Conservation (phyloP, 352 stramenopile genomes). For the Pythium plurisporium region DNA sequence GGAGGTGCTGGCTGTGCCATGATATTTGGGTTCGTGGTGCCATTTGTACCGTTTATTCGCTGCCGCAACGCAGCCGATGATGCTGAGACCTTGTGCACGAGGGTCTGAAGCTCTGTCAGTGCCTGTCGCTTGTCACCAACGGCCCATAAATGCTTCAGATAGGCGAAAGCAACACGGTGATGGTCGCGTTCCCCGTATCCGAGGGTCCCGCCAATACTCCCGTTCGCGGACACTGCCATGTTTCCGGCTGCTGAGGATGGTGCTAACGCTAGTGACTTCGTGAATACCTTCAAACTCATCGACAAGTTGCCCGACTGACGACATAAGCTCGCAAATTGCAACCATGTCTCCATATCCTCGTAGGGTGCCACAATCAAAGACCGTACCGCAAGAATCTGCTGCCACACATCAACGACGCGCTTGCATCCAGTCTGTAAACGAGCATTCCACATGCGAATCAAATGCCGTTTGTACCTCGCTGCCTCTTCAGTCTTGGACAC, state of each 20-base stretch:
- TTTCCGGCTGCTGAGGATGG: constrained; percentile 14
- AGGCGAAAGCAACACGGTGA: constrained; percentile 73
- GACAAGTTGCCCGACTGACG: constrained; percentile 87
- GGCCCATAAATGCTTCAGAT: constrained; percentile 77
- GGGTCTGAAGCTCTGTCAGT: constrained; percentile 72
- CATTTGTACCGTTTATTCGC: constrained; percentile 10
- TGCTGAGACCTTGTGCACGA: constrained; percentile 79
- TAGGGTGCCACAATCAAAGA: constrained; percentile 87
- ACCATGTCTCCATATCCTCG: constrained; percentile 92
- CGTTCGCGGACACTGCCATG: constrained; percentile 9
- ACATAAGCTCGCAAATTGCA: constrained; percentile 93
- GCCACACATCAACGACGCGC: constrained; percentile 94
- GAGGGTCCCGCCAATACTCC: constrained; percentile 26
- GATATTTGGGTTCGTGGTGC: not conserved
- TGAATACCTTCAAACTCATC: constrained; percentile 87
- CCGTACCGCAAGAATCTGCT: constrained; percentile 94
- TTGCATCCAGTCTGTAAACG: constrained; percentile 73
- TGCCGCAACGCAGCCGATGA: constrained; percentile 31
- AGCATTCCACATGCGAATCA: constrained; percentile 85
- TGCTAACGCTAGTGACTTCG: constrained; percentile 63
- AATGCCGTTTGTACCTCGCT: constrained; percentile 68
- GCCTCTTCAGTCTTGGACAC: constrained; percentile 72
- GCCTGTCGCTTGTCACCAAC: constrained; percentile 86
- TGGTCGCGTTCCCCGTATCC: constrained; percentile 84
- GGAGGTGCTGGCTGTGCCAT: constrained; percentile 20